phyloP scores from a whole-genome alignment of 257 asterid genomes.

The Leonotis leonurus region DNA sequence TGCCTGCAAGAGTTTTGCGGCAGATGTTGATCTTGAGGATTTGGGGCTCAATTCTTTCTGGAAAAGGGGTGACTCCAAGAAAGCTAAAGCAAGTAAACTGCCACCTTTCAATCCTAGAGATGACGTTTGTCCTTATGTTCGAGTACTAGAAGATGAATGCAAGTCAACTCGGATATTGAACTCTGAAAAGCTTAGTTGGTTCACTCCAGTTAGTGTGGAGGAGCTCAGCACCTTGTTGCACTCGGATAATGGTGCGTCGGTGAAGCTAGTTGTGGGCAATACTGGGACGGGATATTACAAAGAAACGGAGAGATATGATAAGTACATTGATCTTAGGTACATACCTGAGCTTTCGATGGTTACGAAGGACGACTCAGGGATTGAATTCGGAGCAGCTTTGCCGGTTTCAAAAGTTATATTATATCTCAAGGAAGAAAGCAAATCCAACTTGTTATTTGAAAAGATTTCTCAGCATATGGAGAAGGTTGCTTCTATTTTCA shows the following conservation, averaged over 20 bases:
- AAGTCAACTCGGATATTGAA: not conserved
- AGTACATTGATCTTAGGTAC: constrained; percentile 14
- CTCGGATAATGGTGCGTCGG: not conserved
- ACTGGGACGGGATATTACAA: constrained; percentile 6
- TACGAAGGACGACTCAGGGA: not conserved
- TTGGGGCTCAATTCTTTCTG: constrained; percentile 10
- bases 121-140: not conserved
- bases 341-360: constrained; percentile 11
- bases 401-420: constrained; percentile 11
- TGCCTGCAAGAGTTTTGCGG: constrained; percentile 22
- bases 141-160: not conserved
- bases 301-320: constrained; percentile 9
- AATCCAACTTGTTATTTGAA: not conserved
- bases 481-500: constrained; percentile 7
- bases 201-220: constrained; percentile 7
- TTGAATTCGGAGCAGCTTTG: constrained; percentile 14
- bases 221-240: constrained; percentile 6
- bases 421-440: not conserved
- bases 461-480: constrained; percentile 20
- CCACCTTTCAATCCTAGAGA: not conserved
- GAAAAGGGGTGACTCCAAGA: not conserved
- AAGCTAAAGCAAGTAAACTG: not conserved
- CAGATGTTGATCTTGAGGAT: constrained; percentile 19
- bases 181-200: constrained; percentile 5
- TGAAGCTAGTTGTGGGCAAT: constrained; percentile 18